A percentile compares a stretch with the other conserved stretches of the same genome.
These are phyloP conservation scores for Aspergillus flavus DNA, from an alignment of 2,329 filamentous ascomycete genomes.

Conservation along the genomic window DNA sequence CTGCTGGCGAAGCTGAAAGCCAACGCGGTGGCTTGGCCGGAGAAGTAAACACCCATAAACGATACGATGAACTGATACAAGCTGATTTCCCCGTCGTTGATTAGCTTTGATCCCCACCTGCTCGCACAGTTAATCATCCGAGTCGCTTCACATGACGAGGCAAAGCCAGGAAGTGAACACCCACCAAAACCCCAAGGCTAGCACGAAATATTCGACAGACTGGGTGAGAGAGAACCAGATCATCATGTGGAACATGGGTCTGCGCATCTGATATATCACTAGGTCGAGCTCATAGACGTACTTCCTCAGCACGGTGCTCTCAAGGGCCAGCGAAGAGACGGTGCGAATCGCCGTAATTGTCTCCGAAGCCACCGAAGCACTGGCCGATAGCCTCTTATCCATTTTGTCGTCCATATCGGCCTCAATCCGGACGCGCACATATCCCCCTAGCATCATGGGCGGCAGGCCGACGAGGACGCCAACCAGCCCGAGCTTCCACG, in stretches of 20 bases:
- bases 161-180: neutral
- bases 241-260: constrained; percentile 28
- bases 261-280: constrained; percentile 24
- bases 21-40: constrained; percentile 25
- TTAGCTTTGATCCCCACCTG: constrained; percentile 62
- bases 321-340: constrained; percentile 51
- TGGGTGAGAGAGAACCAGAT: constrained; percentile 32
- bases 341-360: constrained; percentile 52
- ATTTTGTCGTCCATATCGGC: constrained; percentile 24
- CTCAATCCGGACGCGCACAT: constrained; percentile 52
- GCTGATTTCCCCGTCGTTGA: constrained; percentile 51
- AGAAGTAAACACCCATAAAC: constrained; percentile 47
- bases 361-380: constrained; percentile 48
- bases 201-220: constrained; percentile 28
- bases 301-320: constrained; percentile 38
- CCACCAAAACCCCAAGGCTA: constrained; percentile 33
- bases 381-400: constrained; percentile 41
- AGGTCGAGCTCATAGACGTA: constrained; percentile 25
- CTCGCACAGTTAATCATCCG: neutral
- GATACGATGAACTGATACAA: constrained; percentile 44
- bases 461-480: constrained; percentile 52
- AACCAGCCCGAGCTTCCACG: constrained; percentile 56
- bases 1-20: constrained; percentile 39
- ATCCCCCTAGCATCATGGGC: constrained; percentile 50
- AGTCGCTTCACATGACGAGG: no score